Percentiles rank a stretch among this genome's conserved stretches.
Conservation (phyloP, 345 rosid species). For the Erodium maritimum region DNA sequence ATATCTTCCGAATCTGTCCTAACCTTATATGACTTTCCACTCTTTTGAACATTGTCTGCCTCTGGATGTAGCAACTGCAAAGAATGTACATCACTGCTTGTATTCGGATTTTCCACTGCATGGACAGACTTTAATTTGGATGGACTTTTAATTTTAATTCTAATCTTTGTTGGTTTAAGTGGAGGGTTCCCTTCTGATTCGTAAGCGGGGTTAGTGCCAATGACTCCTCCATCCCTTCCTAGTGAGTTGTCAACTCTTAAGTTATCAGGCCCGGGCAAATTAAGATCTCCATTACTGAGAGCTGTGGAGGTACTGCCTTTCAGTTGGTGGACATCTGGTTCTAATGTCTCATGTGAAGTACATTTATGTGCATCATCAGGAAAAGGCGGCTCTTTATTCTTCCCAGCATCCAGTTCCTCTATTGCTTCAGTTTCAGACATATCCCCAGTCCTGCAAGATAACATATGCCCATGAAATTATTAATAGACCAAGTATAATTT, state of each 20-base stretch:
- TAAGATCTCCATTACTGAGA: slow-evolving; percentile 2
- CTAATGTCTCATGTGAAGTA: slow-evolving; percentile 11
- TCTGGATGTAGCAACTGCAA: slow-evolving; percentile 15
- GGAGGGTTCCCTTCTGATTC: slow-evolving; percentile 32
- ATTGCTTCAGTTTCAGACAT: slow-evolving; percentile 16
- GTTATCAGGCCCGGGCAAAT: slow-evolving; percentile 10
- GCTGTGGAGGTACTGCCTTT: not conserved
- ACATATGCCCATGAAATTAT: slow-evolving; percentile 6
- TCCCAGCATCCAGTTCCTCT: slow-evolving; percentile 13
- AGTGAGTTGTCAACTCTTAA: slow-evolving; percentile 5
- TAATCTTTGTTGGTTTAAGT: slow-evolving; percentile 38
- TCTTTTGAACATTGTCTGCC: slow-evolving; percentile 14
- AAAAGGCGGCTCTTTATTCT: slow-evolving; percentile 11
- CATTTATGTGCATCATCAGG: slow-evolving; percentile 13
- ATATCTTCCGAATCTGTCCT: slow-evolving; percentile 15
- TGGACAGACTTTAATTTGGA: slow-evolving; percentile 22
- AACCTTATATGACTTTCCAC: slow-evolving; percentile 10
- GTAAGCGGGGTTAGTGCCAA: slow-evolving; percentile 19
- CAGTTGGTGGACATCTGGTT: slow-evolving; percentile 1
- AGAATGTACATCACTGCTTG: slow-evolving; percentile 18
- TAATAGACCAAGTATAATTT: not conserved
- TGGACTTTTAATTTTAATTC: slow-evolving; percentile 43
- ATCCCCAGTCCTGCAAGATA: slow-evolving; percentile 41
- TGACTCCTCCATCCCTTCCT: slow-evolving; percentile 13
- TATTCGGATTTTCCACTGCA: slow-evolving; percentile 21